These are phyloP conservation scores for Aphanomyces stellatus DNA, from an alignment of 352 stramenopile species.

Conservation along the genomic window DNA sequence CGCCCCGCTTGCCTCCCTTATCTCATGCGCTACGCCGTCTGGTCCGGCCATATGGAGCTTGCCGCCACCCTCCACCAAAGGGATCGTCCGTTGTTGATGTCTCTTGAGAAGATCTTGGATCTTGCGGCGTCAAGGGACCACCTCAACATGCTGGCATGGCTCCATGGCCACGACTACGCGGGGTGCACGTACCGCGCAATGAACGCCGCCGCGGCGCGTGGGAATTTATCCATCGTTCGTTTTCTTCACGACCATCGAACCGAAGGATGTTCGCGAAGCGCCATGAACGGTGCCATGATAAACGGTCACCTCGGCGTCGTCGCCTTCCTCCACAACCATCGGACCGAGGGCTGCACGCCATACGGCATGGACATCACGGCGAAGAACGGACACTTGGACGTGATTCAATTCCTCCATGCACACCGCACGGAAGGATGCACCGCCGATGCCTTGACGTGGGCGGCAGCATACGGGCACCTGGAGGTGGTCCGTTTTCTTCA, in stretches of 20 bases:
- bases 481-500: not conserved
- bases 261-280: conserved; percentile 19
- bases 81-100: not conserved
- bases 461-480: not conserved
- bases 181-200: conserved; percentile 21
- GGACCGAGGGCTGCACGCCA: not conserved
- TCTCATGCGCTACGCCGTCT: not conserved
- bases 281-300: conserved; percentile 21
- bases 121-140: conserved; percentile 20
- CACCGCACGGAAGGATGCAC: not conserved
- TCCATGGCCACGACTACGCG: conserved; percentile 8
- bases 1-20: not conserved
- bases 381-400: not conserved
- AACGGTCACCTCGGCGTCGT: conserved; percentile 18
- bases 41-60: not conserved
- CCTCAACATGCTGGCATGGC: conserved; percentile 20
- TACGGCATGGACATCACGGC: conserved; percentile 1
- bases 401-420: not conserved
- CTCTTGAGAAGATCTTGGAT: conserved; percentile 8
- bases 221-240: conserved; percentile 19
- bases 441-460: conserved; percentile 6
- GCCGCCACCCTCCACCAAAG: not conserved
- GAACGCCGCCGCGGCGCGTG: conserved; percentile 21
- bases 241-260: conserved; percentile 20
- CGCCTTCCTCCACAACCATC: conserved; percentile 15